Percentiles rank a stretch among this genome's conserved stretches.
Evolutionary conservation across 2,329 filamentous ascomycete genomes (phyloP).

Genomic region (Erysiphe pulchra): DNA sequence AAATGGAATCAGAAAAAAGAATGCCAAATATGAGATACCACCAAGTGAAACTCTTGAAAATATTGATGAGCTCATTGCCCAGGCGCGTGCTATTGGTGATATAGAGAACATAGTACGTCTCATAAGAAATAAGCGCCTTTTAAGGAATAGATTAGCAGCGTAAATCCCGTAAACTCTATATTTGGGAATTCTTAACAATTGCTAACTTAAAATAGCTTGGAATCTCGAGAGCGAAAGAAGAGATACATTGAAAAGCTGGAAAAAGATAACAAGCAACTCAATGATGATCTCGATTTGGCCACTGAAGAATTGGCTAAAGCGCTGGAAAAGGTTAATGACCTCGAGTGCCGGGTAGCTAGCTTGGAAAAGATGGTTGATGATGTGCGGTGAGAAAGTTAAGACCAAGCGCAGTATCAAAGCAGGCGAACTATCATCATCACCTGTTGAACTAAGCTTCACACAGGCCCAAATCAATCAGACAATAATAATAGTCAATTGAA

Average conservation of each 20-base stretch:
- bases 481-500: too few relatives aligned
- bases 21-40: constrained; percentile 90
- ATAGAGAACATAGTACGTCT: constrained; percentile 92
- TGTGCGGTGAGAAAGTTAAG: constrained; percentile 68
- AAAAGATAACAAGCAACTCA: constrained; percentile 86
- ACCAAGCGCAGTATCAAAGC: constrained; percentile 69
- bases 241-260: constrained; percentile 91
- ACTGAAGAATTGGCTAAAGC: constrained; percentile 52
- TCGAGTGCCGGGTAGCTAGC: constrained; percentile 47
- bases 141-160: constrained; percentile 92
- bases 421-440: constrained; percentile 37
- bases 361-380: constrained; percentile 50
- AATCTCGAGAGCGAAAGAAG: constrained; percentile 94
- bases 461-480: too few relatives aligned
- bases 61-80: constrained; percentile 77
- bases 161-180: constrained; percentile 25
- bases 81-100: constrained; percentile 36
- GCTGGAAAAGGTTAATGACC: constrained; percentile 42
- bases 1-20: constrained; percentile 80
- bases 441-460: too few relatives aligned
- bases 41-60: constrained; percentile 79
- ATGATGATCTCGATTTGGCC: constrained; percentile 46
- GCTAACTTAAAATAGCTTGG: constrained; percentile 33
- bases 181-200: not conserved
- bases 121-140: constrained; percentile 87